A percentile compares a stretch with the other conserved stretches of the same genome.
These are phyloP conservation scores for Stentor roeselii DNA, from an alignment of 73 alveolate species.

Conservation along the genomic window DNA sequence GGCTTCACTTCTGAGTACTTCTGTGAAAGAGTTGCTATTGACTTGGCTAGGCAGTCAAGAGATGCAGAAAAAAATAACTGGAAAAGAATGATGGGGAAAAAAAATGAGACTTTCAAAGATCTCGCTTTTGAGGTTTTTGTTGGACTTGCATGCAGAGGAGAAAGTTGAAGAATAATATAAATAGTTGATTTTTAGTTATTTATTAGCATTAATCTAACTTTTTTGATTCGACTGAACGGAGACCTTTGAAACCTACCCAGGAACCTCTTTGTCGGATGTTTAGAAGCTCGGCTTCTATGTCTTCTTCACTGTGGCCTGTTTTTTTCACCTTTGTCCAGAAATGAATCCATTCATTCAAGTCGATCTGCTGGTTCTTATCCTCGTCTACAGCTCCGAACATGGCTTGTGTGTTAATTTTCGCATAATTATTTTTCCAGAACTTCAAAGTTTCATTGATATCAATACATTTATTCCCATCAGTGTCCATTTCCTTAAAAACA, in stretches of 20 bases:
- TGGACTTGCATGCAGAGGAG: too few species aligned
- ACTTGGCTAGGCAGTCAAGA: too few species aligned
- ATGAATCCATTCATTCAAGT: conserved; percentile 23
- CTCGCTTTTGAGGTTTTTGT: too few species aligned
- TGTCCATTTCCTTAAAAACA: conserved; percentile 24
- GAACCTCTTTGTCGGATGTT: conserved; percentile 21
- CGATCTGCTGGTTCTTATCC: neutral
- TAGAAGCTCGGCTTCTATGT: neutral
- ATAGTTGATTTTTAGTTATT: too few species aligned
- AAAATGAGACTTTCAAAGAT: too few species aligned
- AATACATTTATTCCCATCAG: conserved; percentile 5
- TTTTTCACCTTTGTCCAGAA: conserved; percentile 9
- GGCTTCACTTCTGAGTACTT: too few species aligned
- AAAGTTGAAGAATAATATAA: too few species aligned
- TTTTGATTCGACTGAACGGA: neutral
- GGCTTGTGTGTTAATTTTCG: conserved; percentile 19
- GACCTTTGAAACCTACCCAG: conserved; percentile 25
- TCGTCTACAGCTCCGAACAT: conserved; percentile 22
- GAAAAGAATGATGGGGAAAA: too few species aligned
- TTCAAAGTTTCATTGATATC: conserved; percentile 25
- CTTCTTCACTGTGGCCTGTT: conserved; percentile 16
- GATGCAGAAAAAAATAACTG: too few species aligned
- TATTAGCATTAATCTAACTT: neutral
- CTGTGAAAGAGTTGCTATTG: too few species aligned
- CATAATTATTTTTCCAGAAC: conserved; percentile 15